phyloP scores from a whole-genome alignment of 2,329 filamentous ascomycete genomes.

The Verticillium tricorpus region DNA sequence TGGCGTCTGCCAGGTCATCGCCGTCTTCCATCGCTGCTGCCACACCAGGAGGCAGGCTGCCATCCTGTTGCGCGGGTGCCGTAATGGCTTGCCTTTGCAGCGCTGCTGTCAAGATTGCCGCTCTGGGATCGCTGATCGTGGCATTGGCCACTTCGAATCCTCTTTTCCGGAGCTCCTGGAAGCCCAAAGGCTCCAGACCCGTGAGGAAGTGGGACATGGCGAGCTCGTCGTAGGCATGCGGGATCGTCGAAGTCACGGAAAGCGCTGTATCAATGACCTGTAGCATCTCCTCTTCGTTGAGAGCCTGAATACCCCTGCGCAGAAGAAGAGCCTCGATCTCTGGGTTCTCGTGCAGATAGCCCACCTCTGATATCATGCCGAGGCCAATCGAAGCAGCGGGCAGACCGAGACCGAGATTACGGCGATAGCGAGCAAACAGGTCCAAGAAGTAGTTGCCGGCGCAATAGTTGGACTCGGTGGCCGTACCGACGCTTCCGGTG shows the following conservation, averaged over 20 bases:
- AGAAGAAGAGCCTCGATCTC: conserved; percentile 28
- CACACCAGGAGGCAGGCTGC: neutral
- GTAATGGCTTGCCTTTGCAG: neutral
- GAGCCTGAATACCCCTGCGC: conserved; percentile 28
- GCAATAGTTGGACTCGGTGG: conserved; percentile 26
- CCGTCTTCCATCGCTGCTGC: neutral
- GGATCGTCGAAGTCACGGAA: neutral
- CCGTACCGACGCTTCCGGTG: conserved; percentile 23
- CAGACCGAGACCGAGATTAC: conserved; percentile 20
- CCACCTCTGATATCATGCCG: conserved; percentile 30
- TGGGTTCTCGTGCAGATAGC: conserved; percentile 28
- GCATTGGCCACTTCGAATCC: conserved; percentile 11
- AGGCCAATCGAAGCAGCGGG: conserved; percentile 22
- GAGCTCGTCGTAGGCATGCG: neutral
- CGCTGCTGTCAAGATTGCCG: no score
- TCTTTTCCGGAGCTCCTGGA: conserved; percentile 12
- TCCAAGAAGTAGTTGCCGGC: conserved; percentile 29
- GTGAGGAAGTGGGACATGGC: conserved; percentile 16
- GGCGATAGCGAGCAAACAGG: conserved; percentile 23
- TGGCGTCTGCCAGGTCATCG: neutral
- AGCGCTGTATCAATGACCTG: conserved; percentile 21
- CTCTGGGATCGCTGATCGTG: no score
- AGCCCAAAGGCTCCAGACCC: conserved; percentile 16
- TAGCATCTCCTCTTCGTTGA: conserved; percentile 26
- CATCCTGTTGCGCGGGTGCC: neutral